Percentiles rank a stretch among this genome's conserved stretches.
Conservation (phyloP, 805 yeast genomes). For the Monosporozyma solicola region DNA sequence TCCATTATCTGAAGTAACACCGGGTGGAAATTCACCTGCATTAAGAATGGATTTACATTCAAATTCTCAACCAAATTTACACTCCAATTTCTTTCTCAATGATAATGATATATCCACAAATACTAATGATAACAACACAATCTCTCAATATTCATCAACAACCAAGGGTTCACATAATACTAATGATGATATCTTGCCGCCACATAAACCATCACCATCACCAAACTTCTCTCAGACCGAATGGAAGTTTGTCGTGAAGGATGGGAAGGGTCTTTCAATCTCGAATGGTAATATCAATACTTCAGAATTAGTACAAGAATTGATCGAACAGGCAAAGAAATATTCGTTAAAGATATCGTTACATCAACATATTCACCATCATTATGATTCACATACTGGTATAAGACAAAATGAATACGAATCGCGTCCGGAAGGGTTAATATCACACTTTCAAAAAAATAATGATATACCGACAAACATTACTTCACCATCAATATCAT, state of each 20-base stretch:
- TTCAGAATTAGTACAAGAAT: constrained; percentile 45
- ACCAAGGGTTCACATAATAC: not conserved
- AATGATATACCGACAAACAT: not conserved
- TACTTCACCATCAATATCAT: constrained; percentile 1
- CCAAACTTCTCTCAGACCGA: constrained; percentile 33
- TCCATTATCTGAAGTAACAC: not conserved
- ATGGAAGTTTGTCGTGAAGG: constrained; percentile 52
- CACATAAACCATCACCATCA: not conserved
- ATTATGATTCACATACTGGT: constrained; percentile 33
- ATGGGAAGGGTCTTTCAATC: constrained; percentile 38
- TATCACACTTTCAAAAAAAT: not conserved
- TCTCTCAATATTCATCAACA: not conserved
- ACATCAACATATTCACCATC: constrained; percentile 82
- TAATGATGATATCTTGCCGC: not conserved
- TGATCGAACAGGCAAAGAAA: constrained; percentile 52
- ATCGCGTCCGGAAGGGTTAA: not conserved
- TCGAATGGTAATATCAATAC: constrained; percentile 44
- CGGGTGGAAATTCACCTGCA: not conserved
- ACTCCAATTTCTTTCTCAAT: not conserved
- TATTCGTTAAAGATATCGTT: constrained; percentile 54
- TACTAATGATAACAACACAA: not conserved
- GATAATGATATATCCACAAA: not conserved
- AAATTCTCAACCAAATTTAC: not conserved
- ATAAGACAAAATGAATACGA: constrained; percentile 2
- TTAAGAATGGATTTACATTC: not conserved